Base-by-base conservation (phyloP, 768 basidiomycete species). In the Phallus indusiatus region DNA sequence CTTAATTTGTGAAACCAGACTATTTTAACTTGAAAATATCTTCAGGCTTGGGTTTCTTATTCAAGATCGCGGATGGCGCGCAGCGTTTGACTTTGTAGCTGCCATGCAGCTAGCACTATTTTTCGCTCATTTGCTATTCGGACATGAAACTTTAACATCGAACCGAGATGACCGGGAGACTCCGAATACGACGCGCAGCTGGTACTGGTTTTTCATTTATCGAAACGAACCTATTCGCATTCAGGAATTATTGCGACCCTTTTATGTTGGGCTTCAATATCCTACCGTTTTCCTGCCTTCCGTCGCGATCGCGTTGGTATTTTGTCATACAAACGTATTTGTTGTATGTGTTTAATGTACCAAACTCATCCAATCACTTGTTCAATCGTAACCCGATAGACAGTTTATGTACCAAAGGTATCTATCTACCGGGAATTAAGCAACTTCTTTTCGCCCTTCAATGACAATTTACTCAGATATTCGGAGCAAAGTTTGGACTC, bases 401-500 rank as follows among this genome's bases (percentile, higher is more conserved):
- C 54, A 2, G 20, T 55, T 35, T 55, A 42, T 16, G 36, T 55
- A 17, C 54, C 54, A 22, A 36, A 55, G 36, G 54, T 55, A 18
- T 55, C 21, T 55, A 12, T 36, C 17, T n/a, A 36, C 6, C 28
- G 5, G 7, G 4, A 2, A 42, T 42, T n/a, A 42, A 42, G 42
- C 42, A 42, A 10, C 42, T n/a, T 11, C 12, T 2, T n/a, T 4
- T 42, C 24, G 28, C 22, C 33, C n/a, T 56, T 22, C n/a, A n/a
- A n/a, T n/a, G 20, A 18, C 21, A 22, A 24, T 46, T 18, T 18
- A 33, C 10, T 9, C 59, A 62, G 61, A 52, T 66, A 0, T 59
- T 67, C 9, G 65, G 67, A 0, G 37, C 47, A 16, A 64, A 64
- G n/a, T 64, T 60, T 48, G 22, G 20, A 17, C 58, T 67, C 37